These are phyloP conservation scores for Epichloe coenophiala DNA, from an alignment of 2,329 filamentous ascomycete genomes.

Conservation along the genomic window DNA sequence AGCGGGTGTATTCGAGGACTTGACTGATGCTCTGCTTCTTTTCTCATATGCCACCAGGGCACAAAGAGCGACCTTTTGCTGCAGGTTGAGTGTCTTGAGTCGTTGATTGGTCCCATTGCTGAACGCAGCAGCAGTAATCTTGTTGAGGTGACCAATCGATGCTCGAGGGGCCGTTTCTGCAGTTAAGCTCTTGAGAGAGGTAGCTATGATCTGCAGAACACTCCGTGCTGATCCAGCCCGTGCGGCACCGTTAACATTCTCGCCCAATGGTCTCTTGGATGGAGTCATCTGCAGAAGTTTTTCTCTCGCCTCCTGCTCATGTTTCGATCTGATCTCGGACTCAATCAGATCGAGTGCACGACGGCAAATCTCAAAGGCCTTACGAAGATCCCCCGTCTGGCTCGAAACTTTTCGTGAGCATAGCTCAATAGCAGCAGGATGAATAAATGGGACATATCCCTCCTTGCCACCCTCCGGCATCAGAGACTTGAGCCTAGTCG, in stretches of 20 bases:
- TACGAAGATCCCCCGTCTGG: conserved; percentile 91
- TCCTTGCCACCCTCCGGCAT: conserved; percentile 40
- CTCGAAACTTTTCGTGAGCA: conserved; percentile 90
- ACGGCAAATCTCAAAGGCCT: conserved; percentile 88
- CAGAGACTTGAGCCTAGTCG: conserved; percentile 64
- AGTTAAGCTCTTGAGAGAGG: conserved; percentile 50
- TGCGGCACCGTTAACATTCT: conserved; percentile 58
- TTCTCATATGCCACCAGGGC: conserved; percentile 78
- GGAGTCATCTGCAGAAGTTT: conserved; percentile 47
- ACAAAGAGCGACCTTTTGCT: conserved; percentile 92
- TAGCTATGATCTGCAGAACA: conserved; percentile 33
- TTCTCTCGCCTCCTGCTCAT: conserved; percentile 49
- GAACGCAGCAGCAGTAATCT: conserved; percentile 79
- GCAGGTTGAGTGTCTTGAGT: conserved; percentile 77
- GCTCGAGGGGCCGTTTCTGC: conserved; percentile 73
- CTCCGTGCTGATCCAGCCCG: conserved; percentile 22
- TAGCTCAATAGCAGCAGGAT: conserved; percentile 85
- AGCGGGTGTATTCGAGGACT: conserved; percentile 22
- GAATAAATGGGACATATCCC: conserved; percentile 71
- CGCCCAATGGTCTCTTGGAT: conserved; percentile 63
- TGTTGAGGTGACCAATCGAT: conserved; percentile 81
- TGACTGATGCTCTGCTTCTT: conserved; percentile 41
- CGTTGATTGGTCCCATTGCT: conserved; percentile 78
- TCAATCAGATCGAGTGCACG: conserved; percentile 83
- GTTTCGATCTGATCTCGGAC: conserved; percentile 62